Percentiles rank a stretch among this genome's conserved stretches.
Conservation (phyloP, 73 alveolate species). For the Urostyla sp. region DNA sequence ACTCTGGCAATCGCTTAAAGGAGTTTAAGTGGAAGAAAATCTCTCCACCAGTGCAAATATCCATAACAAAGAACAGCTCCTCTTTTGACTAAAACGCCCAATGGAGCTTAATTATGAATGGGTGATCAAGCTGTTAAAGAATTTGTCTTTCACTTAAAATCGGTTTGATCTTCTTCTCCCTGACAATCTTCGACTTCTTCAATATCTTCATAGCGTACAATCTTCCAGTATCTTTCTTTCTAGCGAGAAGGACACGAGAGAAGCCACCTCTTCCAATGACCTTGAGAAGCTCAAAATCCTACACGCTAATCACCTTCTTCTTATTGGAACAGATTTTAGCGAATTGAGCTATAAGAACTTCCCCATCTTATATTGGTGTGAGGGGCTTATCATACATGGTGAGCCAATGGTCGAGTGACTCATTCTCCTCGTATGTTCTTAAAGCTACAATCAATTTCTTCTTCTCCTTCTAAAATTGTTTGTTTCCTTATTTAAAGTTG, state of each 20-base stretch:
- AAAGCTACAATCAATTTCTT: constrained; percentile 67
- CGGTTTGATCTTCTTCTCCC: constrained; percentile 63
- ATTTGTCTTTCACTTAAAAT: constrained; percentile 50
- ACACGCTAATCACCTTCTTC: constrained; percentile 30
- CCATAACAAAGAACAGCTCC: constrained; percentile 66
- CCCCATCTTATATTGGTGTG: constrained; percentile 34
- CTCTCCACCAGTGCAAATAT: constrained; percentile 72
- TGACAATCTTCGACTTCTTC: constrained; percentile 60
- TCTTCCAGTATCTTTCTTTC: constrained; percentile 69
- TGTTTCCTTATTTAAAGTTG: constrained; percentile 28
- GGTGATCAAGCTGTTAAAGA: constrained; percentile 53
- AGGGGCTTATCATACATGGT: constrained; percentile 60
- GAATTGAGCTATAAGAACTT: constrained; percentile 50
- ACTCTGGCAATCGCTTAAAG: constrained; percentile 66
- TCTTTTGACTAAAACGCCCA: constrained; percentile 80
- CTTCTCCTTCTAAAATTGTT: constrained; percentile 11
- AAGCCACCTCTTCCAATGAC: constrained; percentile 76
- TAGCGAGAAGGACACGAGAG: constrained; percentile 61
- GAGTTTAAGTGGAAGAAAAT: constrained; percentile 65
- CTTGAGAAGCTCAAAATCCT: constrained; percentile 71
- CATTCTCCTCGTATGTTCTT: constrained; percentile 47
- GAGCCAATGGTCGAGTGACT: constrained; percentile 65
- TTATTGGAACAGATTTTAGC: constrained; percentile 50
- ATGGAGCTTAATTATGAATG: constrained; percentile 76
- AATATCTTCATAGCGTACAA: constrained; percentile 80